These are phyloP conservation scores for Scheffersomyces segobiensis DNA, from an alignment of 1,139 yeast genomes.

Conservation along the genomic window DNA sequence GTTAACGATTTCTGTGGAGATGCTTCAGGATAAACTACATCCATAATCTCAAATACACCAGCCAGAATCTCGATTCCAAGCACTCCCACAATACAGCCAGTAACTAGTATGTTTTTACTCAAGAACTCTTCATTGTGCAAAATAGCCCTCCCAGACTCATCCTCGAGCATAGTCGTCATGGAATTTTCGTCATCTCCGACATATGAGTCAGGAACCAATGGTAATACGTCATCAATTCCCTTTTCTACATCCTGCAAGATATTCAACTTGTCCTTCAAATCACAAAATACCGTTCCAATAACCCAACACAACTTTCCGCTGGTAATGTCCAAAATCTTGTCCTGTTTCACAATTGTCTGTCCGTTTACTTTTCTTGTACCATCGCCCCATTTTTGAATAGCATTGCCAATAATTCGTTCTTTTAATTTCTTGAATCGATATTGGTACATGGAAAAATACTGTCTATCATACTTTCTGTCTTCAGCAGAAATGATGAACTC, in stretches of 20 bases:
- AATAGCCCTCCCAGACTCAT: constrained; percentile 86
- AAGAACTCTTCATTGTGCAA: constrained; percentile 65
- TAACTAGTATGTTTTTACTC: constrained; percentile 57
- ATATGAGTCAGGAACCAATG: constrained; percentile 31
- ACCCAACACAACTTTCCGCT: constrained; percentile 79
- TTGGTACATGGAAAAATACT: constrained; percentile 75
- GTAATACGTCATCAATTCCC: constrained; percentile 54
- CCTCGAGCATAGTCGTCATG: constrained; percentile 77
- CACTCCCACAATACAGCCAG: constrained; percentile 85
- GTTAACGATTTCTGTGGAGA: constrained; percentile 54
- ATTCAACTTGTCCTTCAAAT: constrained; percentile 81
- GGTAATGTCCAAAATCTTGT: constrained; percentile 75
- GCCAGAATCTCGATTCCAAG: constrained; percentile 83
- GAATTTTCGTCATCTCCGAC: constrained; percentile 39
- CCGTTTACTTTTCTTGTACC: constrained; percentile 43
- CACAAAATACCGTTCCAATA: constrained; percentile 86
- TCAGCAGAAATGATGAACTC: constrained; percentile 5
- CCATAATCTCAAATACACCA: constrained; percentile 85
- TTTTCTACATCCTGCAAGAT: constrained; percentile 77
- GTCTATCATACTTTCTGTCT: constrained; percentile 58
- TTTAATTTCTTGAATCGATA: constrained; percentile 58
- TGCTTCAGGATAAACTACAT: constrained; percentile 67
- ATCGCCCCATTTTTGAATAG: constrained; percentile 45
- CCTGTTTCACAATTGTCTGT: constrained; percentile 35
- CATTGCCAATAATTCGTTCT: constrained; percentile 52